Conservation (phyloP, 345 rosid species). For the Kernera saxatilis region DNA sequence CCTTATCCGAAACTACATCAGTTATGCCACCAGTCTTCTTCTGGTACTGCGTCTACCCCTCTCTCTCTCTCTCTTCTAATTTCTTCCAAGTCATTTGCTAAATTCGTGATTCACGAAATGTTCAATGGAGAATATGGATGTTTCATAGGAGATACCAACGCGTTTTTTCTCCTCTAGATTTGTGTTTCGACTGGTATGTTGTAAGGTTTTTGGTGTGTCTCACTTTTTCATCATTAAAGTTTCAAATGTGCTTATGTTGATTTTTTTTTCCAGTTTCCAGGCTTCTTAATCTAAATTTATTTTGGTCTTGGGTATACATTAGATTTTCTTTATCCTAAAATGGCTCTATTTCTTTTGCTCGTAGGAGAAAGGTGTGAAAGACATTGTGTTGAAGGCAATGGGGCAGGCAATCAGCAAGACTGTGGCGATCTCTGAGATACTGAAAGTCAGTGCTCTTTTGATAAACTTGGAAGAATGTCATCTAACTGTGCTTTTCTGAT, state of each 20-base stretch:
- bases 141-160: not conserved
- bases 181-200: not conserved
- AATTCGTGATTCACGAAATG: not conserved
- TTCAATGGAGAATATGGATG: not conserved
- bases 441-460: constrained; percentile 46
- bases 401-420: constrained; percentile 94
- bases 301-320: too few species aligned
- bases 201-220: not conserved
- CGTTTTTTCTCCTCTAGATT: not conserved
- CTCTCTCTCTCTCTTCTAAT: not conserved
- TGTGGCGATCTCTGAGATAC: constrained; percentile 71
- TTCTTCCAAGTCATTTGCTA: not conserved
- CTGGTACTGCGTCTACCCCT: constrained; percentile 39
- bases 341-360: not conserved
- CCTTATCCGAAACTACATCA: constrained; percentile 79
- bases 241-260: too few species aligned
- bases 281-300: too few species aligned
- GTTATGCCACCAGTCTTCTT: constrained; percentile 74
- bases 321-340: too few species aligned
- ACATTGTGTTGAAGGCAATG: constrained; percentile 89
- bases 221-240: too few species aligned
- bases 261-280: too few species aligned
- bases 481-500: not conserved
- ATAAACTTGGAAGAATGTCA: not conserved
- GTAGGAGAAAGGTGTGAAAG: constrained; percentile 62